Percentiles rank a stretch among this genome's conserved stretches.
Conservation (phyloP, 106 monocot genomes). For the Iris macrosiphon region DNA sequence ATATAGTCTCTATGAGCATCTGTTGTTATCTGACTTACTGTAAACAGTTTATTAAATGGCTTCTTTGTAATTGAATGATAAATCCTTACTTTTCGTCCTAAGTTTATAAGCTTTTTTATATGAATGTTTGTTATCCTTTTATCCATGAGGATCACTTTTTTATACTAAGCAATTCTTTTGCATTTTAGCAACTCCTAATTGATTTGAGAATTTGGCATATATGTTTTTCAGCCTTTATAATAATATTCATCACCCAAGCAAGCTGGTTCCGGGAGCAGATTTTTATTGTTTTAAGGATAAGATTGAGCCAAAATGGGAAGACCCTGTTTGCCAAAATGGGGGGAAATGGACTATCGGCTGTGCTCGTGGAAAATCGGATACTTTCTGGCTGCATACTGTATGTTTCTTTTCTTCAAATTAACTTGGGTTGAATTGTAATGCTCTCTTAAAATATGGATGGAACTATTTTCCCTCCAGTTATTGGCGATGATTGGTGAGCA, state of each 20-base stretch:
- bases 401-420: slow-evolving; percentile 1
- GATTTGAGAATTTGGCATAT: too few relatives aligned
- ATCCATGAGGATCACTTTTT: too few relatives aligned
- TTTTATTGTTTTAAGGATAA: slow-evolving; percentile 85
- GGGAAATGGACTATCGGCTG: slow-evolving; percentile 85
- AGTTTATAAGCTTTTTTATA: too few relatives aligned
- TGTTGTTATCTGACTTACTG: too few relatives aligned
- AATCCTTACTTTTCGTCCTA: too few relatives aligned
- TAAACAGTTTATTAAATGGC: too few relatives aligned
- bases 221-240: slow-evolving; percentile 69
- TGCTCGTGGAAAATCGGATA: slow-evolving; percentile 68
- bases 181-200: too few relatives aligned
- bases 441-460: too few relatives aligned
- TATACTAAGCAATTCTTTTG: too few relatives aligned
- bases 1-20: too few relatives aligned
- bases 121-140: too few relatives aligned
- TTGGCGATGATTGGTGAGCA: slow-evolving; percentile 95
- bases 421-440: neutral
- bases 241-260: slow-evolving; percentile 84
- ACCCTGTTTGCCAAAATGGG: slow-evolving; percentile 87
- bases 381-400: slow-evolving; percentile 81
- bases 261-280: slow-evolving; percentile 74
- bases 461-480: slow-evolving; percentile 29
- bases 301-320: slow-evolving; percentile 96
- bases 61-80: too few relatives aligned